phyloP scores from a whole-genome alignment of 306 rosid species.

The Medicago lupulina region DNA sequence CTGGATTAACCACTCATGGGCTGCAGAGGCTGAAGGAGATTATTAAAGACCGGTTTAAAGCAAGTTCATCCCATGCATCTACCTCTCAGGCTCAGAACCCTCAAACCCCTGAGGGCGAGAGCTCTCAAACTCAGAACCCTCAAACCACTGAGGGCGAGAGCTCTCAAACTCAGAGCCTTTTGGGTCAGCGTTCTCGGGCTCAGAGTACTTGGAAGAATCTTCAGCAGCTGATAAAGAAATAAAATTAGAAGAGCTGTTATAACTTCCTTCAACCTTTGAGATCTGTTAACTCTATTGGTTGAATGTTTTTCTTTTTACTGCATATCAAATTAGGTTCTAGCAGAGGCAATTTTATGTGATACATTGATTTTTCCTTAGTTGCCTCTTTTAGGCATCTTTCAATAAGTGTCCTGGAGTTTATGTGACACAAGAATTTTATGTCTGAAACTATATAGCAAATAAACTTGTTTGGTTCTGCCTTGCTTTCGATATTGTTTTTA shows the following conservation, averaged over 20 bases:
- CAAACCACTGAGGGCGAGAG: too few species aligned
- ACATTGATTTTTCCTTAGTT: not conserved
- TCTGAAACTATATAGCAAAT: not conserved
- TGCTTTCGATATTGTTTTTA: not conserved
- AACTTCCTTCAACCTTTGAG: not conserved
- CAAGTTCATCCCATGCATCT: not conserved
- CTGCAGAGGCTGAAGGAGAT: not conserved
- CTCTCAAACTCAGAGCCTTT: not conserved
- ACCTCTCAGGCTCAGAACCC: not conserved
- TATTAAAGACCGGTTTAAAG: not conserved
- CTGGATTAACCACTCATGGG: not conserved
- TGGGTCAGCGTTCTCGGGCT: not conserved
- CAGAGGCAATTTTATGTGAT: not conserved
- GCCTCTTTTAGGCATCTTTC: not conserved
- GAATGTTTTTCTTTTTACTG: not conserved
- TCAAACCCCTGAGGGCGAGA: not conserved
- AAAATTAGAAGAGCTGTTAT: not conserved
- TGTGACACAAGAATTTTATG: slow-evolving; percentile 3
- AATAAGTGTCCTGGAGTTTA: slow-evolving; percentile 1
- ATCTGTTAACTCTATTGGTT: not conserved
- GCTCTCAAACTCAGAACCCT: too few species aligned
- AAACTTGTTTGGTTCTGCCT: not conserved
- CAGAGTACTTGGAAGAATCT: not conserved
- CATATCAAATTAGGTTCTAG: not conserved
- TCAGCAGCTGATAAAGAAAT: too few species aligned